Base-by-base conservation (phyloP, 1,284 basidiomycete species). In the Gomphus sp. region DNA sequence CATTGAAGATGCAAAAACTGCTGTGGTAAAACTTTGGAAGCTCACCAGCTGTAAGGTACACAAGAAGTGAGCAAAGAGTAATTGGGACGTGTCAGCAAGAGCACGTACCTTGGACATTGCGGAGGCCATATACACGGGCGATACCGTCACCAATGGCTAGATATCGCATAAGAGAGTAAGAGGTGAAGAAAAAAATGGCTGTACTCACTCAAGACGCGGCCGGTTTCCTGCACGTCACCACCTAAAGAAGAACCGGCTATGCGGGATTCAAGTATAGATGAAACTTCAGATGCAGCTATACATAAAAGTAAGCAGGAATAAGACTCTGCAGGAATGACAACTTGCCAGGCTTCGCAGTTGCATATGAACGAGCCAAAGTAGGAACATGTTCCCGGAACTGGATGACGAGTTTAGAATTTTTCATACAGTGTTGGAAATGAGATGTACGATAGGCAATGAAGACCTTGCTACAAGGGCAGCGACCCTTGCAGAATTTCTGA, bases 141-240 rank as follows among this genome's bases (percentile, higher is more conserved):
- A 98, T 98, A 96, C 95, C 96, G 78, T 98, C 96, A 92, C 95
- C 95, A 69, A 98, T 96, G 77, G 93, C 92, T 93, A 69, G 58
- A 57, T 59, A 62, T 62, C 41, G 43, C 39, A 28, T 62, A 3
- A 58, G 45, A 51, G 41, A 52, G 54, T 33, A 28, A 16, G 54
- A 52, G 39, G 47, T 55, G 53, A 55, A 39, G 33, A 3, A 22
- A 25, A 37, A 11, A 41, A 55, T 18, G 47, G 52, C 55, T 62
- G 36, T 18, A 84, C 91, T 66, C 72, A 94, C 91, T 98, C 76
- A 98, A 79, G 68, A 99, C 96, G 74, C 94, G 93, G 72, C 96
- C 96, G 64, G 96, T 98, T 81, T 99, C 96, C 80, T 98, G 93
- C 70, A 98, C 92, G 74, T 98, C 96, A 72, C 86, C 91, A 69